Evolutionary conservation across 176 grass and related monocot genomes (phyloP), one percentile per base, ranked within the genome.

Genomic region (Paspalum vaginatum): DNA sequence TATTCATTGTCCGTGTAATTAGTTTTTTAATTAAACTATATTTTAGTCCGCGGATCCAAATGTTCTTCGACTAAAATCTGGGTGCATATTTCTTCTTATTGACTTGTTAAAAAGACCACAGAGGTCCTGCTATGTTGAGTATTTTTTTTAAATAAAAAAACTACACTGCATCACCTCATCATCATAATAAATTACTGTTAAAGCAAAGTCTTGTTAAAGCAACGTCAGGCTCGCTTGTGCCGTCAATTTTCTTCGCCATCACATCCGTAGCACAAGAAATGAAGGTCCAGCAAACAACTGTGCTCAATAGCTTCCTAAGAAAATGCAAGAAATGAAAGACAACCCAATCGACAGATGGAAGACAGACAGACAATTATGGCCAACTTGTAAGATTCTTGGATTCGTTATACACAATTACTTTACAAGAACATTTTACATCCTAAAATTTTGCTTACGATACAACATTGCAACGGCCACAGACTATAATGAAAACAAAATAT

Each of bases 341-440:
- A n/a, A 59, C 13, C 25, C 52, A 38, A 27, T 62, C 26, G 22
- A 18, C 44, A 39, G 0, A 55, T 39, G 14, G 62, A 56, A 6
- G 25, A 18, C 59, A 41, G 15, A 49, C 68, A 74, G 8, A 51
- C 62, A 69, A 53, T 80, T 61, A 69, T 74, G 79, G 46, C 81
- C 81, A 88, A 62, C 62, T 80, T 41, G 76, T 80, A 52, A 20
- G 77, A 75, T 63, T 88, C 54, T 55, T 76, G 81, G 47, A 63
- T 80, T 80, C 37, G 18, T 61, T 85, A 85, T 85, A 88, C 87
- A 88, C 87, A 84, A 80, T 80, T 79, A 82, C 80, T 87, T 88
- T 76, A 80, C 87, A 88, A 50, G 54, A 88, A 88, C 76, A 84
- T 61, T 79, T 84, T 88, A 84, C 81, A 85, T 38, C 24, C 38